Evolutionary conservation across 2,329 filamentous ascomycete genomes (phyloP).

Genomic region (Metarhizium anisopliae): DNA sequence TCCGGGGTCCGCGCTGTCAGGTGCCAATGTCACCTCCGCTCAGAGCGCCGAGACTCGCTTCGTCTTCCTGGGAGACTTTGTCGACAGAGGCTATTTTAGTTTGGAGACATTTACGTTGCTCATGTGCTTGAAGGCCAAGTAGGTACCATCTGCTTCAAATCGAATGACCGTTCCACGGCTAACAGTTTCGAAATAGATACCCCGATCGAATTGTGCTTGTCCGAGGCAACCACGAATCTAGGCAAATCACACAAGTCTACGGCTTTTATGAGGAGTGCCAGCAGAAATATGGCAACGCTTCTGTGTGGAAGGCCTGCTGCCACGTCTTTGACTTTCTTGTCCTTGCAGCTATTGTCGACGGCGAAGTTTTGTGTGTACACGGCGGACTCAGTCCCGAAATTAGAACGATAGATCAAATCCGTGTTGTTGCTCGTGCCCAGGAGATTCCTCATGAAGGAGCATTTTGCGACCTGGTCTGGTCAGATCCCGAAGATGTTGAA

Average conservation of each 20-base stretch:
- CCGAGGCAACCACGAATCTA: slow-evolving; percentile 93
- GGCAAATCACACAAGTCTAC: slow-evolving; percentile 96
- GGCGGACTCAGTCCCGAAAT: slow-evolving; percentile 85
- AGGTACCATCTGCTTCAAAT: slow-evolving; percentile 12
- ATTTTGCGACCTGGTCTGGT: slow-evolving; percentile 98
- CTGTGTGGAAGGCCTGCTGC: slow-evolving; percentile 99
- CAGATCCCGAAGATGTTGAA: slow-evolving; percentile 92
- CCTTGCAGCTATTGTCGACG: slow-evolving; percentile 91
- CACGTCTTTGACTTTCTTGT: slow-evolving; percentile 99
- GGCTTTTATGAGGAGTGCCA: slow-evolving; percentile 98
- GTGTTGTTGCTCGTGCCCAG: slow-evolving; percentile 93
- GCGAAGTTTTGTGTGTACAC: slow-evolving; percentile 97
- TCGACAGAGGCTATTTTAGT: slow-evolving; percentile 95
- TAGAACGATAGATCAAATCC: slow-evolving; percentile 97
- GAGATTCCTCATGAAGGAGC: slow-evolving; percentile 98
- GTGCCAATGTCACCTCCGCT: slow-evolving; percentile 24
- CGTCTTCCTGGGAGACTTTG: slow-evolving; percentile 75
- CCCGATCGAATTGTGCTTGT: slow-evolving; percentile 92
- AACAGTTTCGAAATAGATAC: slow-evolving; percentile 49
- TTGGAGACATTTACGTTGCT: slow-evolving; percentile 96
- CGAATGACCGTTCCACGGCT: not conserved
- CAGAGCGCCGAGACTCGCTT: slow-evolving; percentile 48
- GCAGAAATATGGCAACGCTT: slow-evolving; percentile 96
- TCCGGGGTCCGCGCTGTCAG: slow-evolving; percentile 24
- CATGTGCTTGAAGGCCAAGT: slow-evolving; percentile 81